Percentiles rank a stretch among this genome's conserved stretches.
phyloP scores from a whole-genome alignment of 2,329 filamentous ascomycete genomes.

The Trichoderma koningiopsis region DNA sequence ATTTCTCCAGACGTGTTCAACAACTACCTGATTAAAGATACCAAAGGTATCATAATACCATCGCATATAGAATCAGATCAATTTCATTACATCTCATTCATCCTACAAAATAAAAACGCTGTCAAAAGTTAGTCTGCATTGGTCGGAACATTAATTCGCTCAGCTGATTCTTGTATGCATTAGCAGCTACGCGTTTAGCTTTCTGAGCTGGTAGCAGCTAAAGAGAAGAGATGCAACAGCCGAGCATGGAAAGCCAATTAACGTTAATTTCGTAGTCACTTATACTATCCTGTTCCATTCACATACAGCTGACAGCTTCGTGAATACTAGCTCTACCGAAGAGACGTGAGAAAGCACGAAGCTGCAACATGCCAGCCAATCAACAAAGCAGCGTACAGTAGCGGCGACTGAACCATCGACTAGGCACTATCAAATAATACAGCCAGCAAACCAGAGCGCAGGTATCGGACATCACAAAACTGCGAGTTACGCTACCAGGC shows the following conservation, averaged over 20 bases:
- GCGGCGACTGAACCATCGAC: background rate
- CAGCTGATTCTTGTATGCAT: slow-evolving; percentile 1
- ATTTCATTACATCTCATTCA: slow-evolving; percentile 3
- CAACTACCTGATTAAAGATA: background rate
- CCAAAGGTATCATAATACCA: background rate
- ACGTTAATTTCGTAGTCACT: background rate
- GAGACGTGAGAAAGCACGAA: background rate
- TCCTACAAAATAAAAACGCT: background rate
- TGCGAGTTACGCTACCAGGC: background rate
- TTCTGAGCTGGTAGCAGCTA: background rate
- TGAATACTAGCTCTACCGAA: background rate
- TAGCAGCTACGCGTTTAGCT: background rate
- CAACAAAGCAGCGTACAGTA: background rate
- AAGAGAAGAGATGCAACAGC: background rate
- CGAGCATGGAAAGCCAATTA: background rate
- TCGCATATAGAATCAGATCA: background rate
- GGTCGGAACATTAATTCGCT: background rate
- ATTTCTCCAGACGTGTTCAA: background rate
- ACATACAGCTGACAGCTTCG: background rate
- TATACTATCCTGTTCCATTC: background rate
- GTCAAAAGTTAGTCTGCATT: background rate
- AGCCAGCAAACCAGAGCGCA: background rate
- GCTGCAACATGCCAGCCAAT: background rate
- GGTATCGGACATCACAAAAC: background rate
- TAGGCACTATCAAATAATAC: background rate